These are phyloP conservation scores for Aspergillus latus DNA, from an alignment of 2,329 filamentous ascomycete species.

Conservation along the genomic window DNA sequence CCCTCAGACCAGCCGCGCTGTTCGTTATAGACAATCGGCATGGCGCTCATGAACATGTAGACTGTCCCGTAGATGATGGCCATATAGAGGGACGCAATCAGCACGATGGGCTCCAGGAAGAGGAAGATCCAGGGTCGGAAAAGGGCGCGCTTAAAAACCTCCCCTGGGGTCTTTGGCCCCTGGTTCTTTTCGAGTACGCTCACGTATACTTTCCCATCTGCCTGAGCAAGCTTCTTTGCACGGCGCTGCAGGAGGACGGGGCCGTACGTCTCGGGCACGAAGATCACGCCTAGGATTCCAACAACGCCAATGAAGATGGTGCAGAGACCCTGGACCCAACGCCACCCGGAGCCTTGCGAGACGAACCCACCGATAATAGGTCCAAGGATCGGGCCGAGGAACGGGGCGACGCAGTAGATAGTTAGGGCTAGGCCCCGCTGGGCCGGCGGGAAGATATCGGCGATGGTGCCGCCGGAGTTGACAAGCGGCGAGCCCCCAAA, in stretches of 20 bases:
- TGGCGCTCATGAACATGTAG: not conserved
- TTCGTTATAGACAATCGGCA: not conserved
- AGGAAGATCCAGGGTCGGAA: not conserved
- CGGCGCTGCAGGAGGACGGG: conserved; percentile 54
- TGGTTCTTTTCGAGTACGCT: conserved; percentile 27
- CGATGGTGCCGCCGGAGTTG: conserved; percentile 3
- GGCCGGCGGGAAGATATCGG: not conserved
- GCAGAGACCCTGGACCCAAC: conserved; percentile 66
- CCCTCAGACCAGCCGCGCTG: not conserved
- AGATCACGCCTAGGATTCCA: conserved; percentile 41
- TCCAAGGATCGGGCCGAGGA: conserved; percentile 27
- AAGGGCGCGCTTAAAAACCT: not conserved
- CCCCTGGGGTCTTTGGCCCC: not conserved
- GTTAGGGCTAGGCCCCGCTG: not conserved
- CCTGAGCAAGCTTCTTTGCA: conserved; percentile 48
- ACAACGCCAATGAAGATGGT: conserved; percentile 63
- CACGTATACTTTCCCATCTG: conserved; percentile 50
- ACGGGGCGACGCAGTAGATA: not conserved
- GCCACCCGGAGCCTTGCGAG: conserved; percentile 60
- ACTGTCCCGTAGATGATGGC: not conserved
- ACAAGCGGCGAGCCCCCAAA: conserved; percentile 1
- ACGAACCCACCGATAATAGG: conserved; percentile 62
- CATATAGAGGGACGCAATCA: not conserved
- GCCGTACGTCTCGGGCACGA: conserved; percentile 45
- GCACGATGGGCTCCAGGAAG: not conserved